These are phyloP conservation scores for Lactarius akahatsu DNA, from an alignment of 768 basidiomycete genomes.

Conservation along the genomic window DNA sequence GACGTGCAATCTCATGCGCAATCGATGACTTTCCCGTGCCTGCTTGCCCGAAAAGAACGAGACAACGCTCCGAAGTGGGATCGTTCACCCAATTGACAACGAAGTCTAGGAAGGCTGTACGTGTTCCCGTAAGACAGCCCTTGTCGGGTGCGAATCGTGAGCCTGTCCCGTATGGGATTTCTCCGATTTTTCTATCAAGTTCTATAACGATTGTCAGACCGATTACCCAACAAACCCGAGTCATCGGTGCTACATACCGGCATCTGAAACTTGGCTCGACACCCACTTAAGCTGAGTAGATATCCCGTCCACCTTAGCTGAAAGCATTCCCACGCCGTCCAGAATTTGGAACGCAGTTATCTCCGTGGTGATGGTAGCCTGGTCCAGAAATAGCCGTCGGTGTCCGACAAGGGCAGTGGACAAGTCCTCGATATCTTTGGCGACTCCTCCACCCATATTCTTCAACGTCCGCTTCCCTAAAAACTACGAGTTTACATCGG, in stretches of 20 bases:
- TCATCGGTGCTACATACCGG: neutral
- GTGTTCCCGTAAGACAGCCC: neutral
- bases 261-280: neutral
- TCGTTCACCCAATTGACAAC: neutral
- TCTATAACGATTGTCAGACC: neutral
- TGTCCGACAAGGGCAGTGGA: neutral
- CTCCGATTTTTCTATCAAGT: neutral
- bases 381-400: neutral
- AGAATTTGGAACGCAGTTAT: neutral
- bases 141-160: neutral
- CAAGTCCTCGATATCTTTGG: neutral
- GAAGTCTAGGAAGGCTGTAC: neutral
- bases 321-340: neutral
- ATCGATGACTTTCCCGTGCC: too few relatives aligned
- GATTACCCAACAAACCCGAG: neutral
- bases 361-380: neutral
- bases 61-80: neutral
- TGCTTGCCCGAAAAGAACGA: slow-evolving; percentile 5
- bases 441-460: neutral
- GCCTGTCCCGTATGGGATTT: neutral
- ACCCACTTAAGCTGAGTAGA: neutral
- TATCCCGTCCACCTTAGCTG: neutral
- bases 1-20: neutral
- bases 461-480: neutral
- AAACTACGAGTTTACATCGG: neutral